Percentiles rank a stretch among this genome's conserved stretches.
These are phyloP conservation scores for Sphaerulina vaccinii DNA, from an alignment of 2,329 filamentous ascomycete genomes.

Conservation along the genomic window DNA sequence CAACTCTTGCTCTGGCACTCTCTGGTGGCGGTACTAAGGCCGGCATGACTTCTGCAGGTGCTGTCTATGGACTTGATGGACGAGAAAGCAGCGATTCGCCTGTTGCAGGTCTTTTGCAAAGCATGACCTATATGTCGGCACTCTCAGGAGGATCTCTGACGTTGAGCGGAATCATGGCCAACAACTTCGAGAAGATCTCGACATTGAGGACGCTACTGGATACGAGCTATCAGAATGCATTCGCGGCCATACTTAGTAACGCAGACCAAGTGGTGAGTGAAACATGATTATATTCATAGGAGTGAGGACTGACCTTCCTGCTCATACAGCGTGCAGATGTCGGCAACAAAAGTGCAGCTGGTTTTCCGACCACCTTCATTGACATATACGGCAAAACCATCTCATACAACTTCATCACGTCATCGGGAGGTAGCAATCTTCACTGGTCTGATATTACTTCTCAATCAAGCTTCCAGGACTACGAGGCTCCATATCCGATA, in stretches of 20 bases:
- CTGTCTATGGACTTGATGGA: conserved; percentile 16
- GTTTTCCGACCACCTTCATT: conserved; percentile 14
- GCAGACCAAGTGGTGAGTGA: conserved; percentile 8
- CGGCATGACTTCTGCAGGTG: conserved; percentile 19
- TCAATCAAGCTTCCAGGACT: conserved; percentile 13
- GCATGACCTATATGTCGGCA: conserved; percentile 19
- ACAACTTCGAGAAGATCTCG: conserved; percentile 19
- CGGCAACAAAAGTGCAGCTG: conserved; percentile 17
- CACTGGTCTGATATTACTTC: conserved; percentile 11
- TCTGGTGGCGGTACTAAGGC: conserved; percentile 21
- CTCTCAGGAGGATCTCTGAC: conserved; percentile 21
- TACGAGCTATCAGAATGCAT: conserved; percentile 19
- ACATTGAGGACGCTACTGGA: conserved; percentile 12
- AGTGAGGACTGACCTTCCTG: background rate
- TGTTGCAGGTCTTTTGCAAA: conserved; percentile 15
- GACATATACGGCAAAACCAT: conserved; percentile 16
- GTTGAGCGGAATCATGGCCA: conserved; percentile 17
- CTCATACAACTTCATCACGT: conserved; percentile 15
- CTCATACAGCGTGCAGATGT: conserved; percentile 12
- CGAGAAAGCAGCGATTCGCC: conserved; percentile 14
- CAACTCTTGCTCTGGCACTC: conserved; percentile 15
- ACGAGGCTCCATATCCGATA: conserved; percentile 17
- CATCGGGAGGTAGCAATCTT: conserved; percentile 7
- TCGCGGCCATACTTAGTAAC: conserved; percentile 3
- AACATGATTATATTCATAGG: background rate